Evolutionary conservation across 2,329 filamentous ascomycete genomes (phyloP), one percentile per base, ranked within the genome.

Genomic region (Diaporthe ilicicola): DNA sequence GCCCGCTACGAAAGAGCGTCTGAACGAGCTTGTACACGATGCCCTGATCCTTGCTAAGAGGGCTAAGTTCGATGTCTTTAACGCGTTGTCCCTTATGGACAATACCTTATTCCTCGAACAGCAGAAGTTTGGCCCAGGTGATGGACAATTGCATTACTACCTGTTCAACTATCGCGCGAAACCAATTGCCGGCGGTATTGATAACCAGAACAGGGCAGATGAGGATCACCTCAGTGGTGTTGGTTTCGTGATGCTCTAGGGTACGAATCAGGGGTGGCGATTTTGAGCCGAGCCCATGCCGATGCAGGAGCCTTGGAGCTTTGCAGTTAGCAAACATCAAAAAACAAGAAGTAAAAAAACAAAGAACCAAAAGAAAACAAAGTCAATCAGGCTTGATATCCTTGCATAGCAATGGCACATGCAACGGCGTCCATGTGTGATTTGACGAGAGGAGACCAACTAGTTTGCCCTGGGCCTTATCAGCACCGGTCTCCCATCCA

Each of bases 81-180:
- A 99, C 78, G 95, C 94, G 0, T 87, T 99, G 69, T 97, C 95
- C 0, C 87, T 98, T 48, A 92, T 97, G 82, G 95, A 99, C 82
- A 99, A 99, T 81, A 92, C 91, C 0, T 87, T 98, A 24, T 98
- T 99, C 88, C 87, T 99, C 7, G 92, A 95, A 79, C 88, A 98
- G 75, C 94, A 98, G 79, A 97, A 97, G 82, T 99, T 98, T 77
- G 96, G 95, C 54, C 91, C 93, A 6, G 96, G 96, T 39, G 96
- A 99, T 80, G 96, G 96, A 56, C 94, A 96, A 81, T 86, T 99
- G 76, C 94, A 99, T 82, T 99, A 95, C 84, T 99, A 99, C 82
- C 86, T 99, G 39, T 99, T 97, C 88, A 99, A 99, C 83, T 99
- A 98, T 85, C 91, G 94, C 70, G 93, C 94, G 15, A 91, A 93